These are phyloP conservation scores for Butyriboletus loyo DNA, from an alignment of 768 basidiomycete species.

Conservation along the genomic window DNA sequence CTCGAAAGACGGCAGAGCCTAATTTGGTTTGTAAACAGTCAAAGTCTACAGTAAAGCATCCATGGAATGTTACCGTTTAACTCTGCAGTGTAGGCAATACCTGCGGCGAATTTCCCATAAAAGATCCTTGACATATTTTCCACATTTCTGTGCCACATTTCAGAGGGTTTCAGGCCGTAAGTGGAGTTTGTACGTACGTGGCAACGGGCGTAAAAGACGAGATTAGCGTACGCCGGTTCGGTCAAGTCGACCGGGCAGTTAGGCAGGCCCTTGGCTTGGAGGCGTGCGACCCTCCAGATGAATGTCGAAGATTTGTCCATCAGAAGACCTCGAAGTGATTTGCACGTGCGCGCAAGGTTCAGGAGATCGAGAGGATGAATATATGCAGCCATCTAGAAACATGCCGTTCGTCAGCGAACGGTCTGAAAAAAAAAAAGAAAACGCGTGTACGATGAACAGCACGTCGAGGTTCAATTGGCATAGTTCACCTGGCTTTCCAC, in stretches of 20 bases:
- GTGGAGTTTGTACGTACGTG: conserved; percentile 10
- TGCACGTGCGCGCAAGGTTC: conserved; percentile 41
- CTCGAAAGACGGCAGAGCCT: not conserved
- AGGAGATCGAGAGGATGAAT: no score
- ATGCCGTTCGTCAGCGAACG: not conserved
- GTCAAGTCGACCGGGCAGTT: no score
- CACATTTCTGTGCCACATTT: no score
- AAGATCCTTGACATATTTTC: not conserved
- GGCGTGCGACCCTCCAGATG: conserved; percentile 26
- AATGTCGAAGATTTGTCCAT: no score
- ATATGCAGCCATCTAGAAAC: conserved; percentile 36
- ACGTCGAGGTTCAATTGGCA: no score
- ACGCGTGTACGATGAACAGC: conserved; percentile 7
- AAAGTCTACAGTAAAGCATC: no score
- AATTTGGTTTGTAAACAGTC: not conserved
- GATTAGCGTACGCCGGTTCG: no score
- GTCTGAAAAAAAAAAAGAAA: not conserved
- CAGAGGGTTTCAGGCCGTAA: no score
- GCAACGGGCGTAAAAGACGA: conserved; percentile 35
- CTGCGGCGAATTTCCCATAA: conserved; percentile 14
- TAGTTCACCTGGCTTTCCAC: not conserved
- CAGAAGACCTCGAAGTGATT: conserved; percentile 33
- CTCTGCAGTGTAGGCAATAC: conserved; percentile 6
- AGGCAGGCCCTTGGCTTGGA: no score
- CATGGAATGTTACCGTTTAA: no score